A percentile compares a stretch with the other conserved stretches of the same genome.
These are phyloP conservation scores for Aspergillus carlsbadensis DNA, from an alignment of 495 filamentous ascomycete species.

Conservation along the genomic window DNA sequence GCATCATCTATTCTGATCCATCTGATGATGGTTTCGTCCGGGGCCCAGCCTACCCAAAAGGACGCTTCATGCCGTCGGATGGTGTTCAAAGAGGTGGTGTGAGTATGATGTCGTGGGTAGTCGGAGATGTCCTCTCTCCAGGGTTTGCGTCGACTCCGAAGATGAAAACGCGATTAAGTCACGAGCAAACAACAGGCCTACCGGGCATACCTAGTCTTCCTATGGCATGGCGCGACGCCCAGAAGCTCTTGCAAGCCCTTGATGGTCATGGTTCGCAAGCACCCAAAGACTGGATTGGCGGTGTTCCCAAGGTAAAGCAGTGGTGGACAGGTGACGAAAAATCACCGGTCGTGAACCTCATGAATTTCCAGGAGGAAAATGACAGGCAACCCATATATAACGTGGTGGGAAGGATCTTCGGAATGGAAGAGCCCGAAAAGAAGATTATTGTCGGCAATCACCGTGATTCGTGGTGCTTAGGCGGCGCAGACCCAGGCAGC, in stretches of 20 bases:
- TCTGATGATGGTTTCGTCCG: slow-evolving; percentile 72
- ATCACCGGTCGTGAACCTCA: slow-evolving; percentile 77
- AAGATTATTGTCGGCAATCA: slow-evolving; percentile 91
- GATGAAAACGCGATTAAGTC: slow-evolving; percentile 58
- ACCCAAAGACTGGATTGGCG: slow-evolving; percentile 73
- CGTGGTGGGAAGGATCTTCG: slow-evolving; percentile 75
- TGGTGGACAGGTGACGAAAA: slow-evolving; percentile 82
- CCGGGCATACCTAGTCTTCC: slow-evolving; percentile 85
- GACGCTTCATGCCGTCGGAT: slow-evolving; percentile 73
- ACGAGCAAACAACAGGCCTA: slow-evolving; percentile 70
- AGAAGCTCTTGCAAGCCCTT: slow-evolving; percentile 72
- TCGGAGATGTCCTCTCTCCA: slow-evolving; percentile 85
- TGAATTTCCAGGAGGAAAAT: slow-evolving; percentile 83
- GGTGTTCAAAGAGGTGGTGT: slow-evolving; percentile 84
- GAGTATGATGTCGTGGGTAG: slow-evolving; percentile 75
- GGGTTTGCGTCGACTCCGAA: slow-evolving; percentile 77
- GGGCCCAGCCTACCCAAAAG: slow-evolving; percentile 68
- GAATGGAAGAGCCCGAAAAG: slow-evolving; percentile 81
- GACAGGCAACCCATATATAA: slow-evolving; percentile 88
- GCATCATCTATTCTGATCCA: slow-evolving; percentile 90
- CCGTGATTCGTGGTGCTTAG: slow-evolving; percentile 90
- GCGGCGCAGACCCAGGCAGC: slow-evolving; percentile 79
- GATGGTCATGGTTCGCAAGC: slow-evolving; percentile 72
- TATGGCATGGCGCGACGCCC: slow-evolving; percentile 83
- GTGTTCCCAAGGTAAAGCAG: slow-evolving; percentile 64